Evolutionary conservation across 768 basidiomycete genomes (phyloP).

Genomic region (Candolleomyces aberdarensis): DNA sequence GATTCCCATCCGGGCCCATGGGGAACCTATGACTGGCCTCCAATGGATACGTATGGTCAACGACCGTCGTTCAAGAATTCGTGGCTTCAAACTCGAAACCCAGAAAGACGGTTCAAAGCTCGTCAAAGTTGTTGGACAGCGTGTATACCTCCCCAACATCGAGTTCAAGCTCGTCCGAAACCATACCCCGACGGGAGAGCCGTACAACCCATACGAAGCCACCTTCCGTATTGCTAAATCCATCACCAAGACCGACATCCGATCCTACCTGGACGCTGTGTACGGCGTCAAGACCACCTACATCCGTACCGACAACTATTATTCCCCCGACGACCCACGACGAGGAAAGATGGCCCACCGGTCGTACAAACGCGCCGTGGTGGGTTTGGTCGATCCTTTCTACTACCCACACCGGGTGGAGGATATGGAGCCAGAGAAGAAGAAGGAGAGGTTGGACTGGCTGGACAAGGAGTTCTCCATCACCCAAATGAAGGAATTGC

Average conservation of each 20-base stretch:
- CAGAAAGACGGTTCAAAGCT: slow-evolving; percentile 36
- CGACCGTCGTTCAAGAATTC: slow-evolving; percentile 58
- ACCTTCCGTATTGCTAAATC: slow-evolving; percentile 90
- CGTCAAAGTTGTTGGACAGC: slow-evolving; percentile 67
- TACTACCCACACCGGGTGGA: slow-evolving; percentile 83
- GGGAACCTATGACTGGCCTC: slow-evolving; percentile 42
- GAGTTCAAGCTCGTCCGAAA: slow-evolving; percentile 83
- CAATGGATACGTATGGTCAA: slow-evolving; percentile 61
- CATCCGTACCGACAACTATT: slow-evolving; percentile 92
- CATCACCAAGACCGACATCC: slow-evolving; percentile 89
- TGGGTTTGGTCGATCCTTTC: slow-evolving; percentile 90
- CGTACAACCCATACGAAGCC: slow-evolving; percentile 94
- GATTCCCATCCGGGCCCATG: slow-evolving; percentile 30
- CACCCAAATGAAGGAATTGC: slow-evolving; percentile 30
- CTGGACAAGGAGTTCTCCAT: slow-evolving; percentile 61
- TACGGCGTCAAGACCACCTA: slow-evolving; percentile 91
- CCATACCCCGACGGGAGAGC: slow-evolving; percentile 64
- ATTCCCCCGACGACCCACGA: slow-evolving; percentile 46
- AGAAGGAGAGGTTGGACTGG: slow-evolving; percentile 54
- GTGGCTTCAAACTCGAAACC: slow-evolving; percentile 52
- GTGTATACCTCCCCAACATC: slow-evolving; percentile 88
- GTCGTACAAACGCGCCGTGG: slow-evolving; percentile 89
- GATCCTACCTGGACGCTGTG: slow-evolving; percentile 78
- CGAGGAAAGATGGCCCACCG: slow-evolving; percentile 36
- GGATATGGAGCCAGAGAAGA: slow-evolving; percentile 65